phyloP scores from a whole-genome alignment of 352 stramenopile genomes.

The Globisporangium acanthophoron region DNA sequence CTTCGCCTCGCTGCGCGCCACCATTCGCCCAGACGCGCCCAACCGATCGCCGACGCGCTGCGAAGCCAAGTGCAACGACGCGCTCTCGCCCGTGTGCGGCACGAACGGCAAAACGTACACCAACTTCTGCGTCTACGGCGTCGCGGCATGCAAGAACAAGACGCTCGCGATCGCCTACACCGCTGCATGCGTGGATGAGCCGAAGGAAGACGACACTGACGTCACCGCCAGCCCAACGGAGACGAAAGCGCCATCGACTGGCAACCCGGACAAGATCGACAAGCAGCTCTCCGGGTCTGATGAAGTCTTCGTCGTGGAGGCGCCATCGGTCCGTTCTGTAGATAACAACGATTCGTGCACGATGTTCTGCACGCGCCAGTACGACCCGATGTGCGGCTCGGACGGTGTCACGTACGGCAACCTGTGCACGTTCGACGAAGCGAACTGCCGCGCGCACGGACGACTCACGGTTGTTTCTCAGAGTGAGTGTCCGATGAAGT shows the following conservation, averaged over 20 bases:
- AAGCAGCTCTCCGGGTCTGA: background rate
- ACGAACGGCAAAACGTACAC: constrained; percentile 22
- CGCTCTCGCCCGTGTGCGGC: constrained; percentile 15
- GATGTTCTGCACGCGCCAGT: constrained; percentile 20
- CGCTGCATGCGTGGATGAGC: constrained; percentile 8
- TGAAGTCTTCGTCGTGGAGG: background rate
- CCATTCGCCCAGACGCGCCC: background rate
- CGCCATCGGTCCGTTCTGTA: background rate
- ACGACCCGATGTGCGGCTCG: constrained; percentile 29
- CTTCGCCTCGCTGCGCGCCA: background rate
- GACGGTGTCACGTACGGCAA: constrained; percentile 25
- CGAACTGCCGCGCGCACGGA: constrained; percentile 12
- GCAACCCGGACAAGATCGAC: background rate
- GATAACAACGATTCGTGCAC: constrained; percentile 8
- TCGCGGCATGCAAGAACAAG: constrained; percentile 18
- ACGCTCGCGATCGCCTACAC: constrained; percentile 26
- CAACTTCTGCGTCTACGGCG: constrained; percentile 23
- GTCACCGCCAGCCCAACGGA: background rate
- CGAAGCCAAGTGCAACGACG: constrained; percentile 2
- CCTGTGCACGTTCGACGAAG: constrained; percentile 18
- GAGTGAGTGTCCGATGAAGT: constrained; percentile 1
- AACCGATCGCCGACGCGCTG: constrained; percentile 2
- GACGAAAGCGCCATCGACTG: background rate
- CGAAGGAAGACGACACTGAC: background rate
- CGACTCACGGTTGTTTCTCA: constrained; percentile 7